A percentile compares a stretch with the other conserved stretches of the same genome.
phyloP scores from a whole-genome alignment of 257 asterid species.

The Hygrophila difformis region DNA sequence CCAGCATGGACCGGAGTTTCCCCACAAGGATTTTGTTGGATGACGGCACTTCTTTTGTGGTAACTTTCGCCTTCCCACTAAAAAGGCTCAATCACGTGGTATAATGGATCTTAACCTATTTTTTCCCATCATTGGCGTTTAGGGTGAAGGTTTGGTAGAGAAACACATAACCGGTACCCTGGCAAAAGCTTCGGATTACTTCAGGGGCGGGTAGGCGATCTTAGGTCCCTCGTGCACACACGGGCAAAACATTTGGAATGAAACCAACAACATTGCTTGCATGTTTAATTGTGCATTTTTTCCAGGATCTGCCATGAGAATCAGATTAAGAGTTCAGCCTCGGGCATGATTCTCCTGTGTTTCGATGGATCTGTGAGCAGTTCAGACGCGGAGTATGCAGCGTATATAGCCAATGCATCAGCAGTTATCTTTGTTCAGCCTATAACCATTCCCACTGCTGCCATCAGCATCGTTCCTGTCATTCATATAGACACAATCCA shows the following conservation, averaged over 20 bases:
- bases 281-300: neutral
- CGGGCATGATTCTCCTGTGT: constrained; percentile 36
- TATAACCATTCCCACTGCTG: constrained; percentile 30
- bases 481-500: constrained; percentile 39
- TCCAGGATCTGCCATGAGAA: constrained; percentile 20
- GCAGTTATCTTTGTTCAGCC: constrained; percentile 54
- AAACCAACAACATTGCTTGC: neutral
- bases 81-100: too few species aligned
- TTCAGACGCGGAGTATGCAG: constrained; percentile 30
- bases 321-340: constrained; percentile 19
- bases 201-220: too few species aligned
- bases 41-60: constrained; percentile 24
- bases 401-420: constrained; percentile 25
- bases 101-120: too few species aligned
- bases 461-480: constrained; percentile 35
- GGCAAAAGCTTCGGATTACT: constrained; percentile 15
- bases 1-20: constrained; percentile 42
- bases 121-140: constrained; percentile 5
- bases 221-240: too few species aligned
- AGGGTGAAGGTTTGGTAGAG: constrained; percentile 51
- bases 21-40: constrained; percentile 32
- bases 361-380: constrained; percentile 29
- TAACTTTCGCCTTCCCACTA: constrained; percentile 12
- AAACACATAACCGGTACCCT: constrained; percentile 24
- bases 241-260: too few species aligned